phyloP scores from a whole-genome alignment of 2,329 filamentous ascomycete genomes.

The Fusarium piperis region DNA sequence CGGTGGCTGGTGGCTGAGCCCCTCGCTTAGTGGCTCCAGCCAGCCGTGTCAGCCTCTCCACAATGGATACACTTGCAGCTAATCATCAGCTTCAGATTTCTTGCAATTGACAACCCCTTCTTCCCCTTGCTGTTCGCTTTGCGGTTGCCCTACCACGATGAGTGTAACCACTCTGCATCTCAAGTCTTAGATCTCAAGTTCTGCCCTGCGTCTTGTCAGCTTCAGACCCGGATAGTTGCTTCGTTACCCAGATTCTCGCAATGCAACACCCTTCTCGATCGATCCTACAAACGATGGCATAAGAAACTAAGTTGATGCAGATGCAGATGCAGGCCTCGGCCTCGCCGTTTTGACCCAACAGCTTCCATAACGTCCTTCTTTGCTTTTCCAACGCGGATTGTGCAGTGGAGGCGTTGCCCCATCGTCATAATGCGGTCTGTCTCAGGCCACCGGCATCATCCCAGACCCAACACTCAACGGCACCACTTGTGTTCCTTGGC shows the following conservation, averaged over 20 bases:
- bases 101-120: neutral
- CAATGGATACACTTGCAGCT: constrained; percentile 4
- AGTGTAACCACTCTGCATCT: neutral
- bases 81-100: neutral
- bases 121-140: neutral
- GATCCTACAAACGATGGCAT: neutral
- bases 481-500: neutral
- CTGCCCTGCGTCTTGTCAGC: neutral
- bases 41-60: constrained; percentile 27
- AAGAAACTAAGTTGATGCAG: neutral
- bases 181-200: neutral
- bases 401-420: neutral
- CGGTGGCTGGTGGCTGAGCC: constrained; percentile 33
- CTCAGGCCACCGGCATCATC: neutral
- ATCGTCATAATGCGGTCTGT: neutral
- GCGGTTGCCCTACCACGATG: neutral
- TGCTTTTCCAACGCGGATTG: neutral
- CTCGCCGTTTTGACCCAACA: neutral
- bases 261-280: neutral
- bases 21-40: neutral
- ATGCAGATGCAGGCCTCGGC: neutral
- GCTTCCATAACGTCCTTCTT: neutral
- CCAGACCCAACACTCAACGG: neutral
- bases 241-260: neutral
- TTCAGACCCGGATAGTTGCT: neutral